Evolutionary conservation across 108 stramenopile genomes (phyloP).

Genomic region (Craspedostauros australis): DNA sequence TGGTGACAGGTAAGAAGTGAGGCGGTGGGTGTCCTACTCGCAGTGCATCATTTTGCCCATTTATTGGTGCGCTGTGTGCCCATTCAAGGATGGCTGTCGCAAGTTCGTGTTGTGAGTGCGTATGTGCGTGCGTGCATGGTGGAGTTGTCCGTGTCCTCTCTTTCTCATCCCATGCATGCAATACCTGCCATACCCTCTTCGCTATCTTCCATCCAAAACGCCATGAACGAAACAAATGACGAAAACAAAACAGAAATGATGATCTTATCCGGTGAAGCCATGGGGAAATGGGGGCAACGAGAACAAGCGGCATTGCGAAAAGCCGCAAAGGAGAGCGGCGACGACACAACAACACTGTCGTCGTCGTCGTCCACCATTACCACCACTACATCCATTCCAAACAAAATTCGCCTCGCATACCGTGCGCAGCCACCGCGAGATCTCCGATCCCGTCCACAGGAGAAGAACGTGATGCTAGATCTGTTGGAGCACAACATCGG

Average conservation of each 20-base stretch:
- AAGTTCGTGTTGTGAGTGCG: no score
- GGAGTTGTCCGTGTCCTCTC: no score
- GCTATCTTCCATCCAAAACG: no score
- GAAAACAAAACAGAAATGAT: slow-evolving; percentile 88
- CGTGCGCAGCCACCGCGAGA: slow-evolving; percentile 20
- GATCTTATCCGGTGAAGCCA: slow-evolving; percentile 81
- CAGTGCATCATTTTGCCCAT: no score
- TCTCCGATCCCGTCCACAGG: slow-evolving; percentile 35
- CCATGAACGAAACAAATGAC: no score
- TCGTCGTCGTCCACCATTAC: background rate
- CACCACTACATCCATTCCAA: background rate
- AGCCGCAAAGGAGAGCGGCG: background rate
- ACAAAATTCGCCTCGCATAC: background rate
- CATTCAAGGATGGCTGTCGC: no score
- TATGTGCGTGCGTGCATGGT: no score
- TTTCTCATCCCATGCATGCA: no score
- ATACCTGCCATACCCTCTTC: no score
- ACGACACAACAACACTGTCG: slow-evolving; percentile 3
- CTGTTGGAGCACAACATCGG: slow-evolving; percentile 43
- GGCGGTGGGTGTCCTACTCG: no score
- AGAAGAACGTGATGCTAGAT: slow-evolving; percentile 42
- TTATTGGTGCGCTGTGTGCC: no score
- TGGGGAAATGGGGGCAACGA: slow-evolving; percentile 57
- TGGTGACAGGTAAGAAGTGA: slow-evolving; percentile 16
- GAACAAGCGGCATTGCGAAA: slow-evolving; percentile 7